Conservation (phyloP, 2,329 filamentous ascomycete genomes). For the Colletotrichum noveboracense region DNA sequence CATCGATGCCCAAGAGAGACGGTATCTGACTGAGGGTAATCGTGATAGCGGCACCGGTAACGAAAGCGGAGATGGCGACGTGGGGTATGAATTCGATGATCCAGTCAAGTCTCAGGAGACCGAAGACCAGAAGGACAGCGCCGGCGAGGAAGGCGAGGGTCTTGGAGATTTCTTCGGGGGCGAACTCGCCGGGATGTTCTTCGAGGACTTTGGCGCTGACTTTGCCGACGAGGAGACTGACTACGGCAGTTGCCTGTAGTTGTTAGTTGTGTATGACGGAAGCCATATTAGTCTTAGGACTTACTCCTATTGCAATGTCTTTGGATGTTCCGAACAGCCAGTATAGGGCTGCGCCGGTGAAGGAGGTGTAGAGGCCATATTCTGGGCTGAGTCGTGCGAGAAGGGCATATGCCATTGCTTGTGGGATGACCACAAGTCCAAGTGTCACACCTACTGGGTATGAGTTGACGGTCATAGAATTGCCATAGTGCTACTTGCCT, state of each 20-base stretch:
- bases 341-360: conserved; percentile 80
- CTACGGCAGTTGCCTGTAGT: conserved; percentile 61
- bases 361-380: conserved; percentile 81
- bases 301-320: conserved; percentile 78
- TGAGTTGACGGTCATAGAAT: conserved; percentile 15
- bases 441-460: conserved; percentile 37
- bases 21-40: conserved; percentile 56
- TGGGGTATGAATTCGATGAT: conserved; percentile 60
- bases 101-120: conserved; percentile 57
- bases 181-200: conserved; percentile 32
- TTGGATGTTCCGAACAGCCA: conserved; percentile 87
- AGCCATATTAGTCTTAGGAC: neutral
- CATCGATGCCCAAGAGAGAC: conserved; percentile 55
- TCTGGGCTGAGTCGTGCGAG: conserved; percentile 71
- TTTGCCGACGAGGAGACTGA: conserved; percentile 54
- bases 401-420: conserved; percentile 80
- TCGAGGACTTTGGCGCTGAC: conserved; percentile 43
- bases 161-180: conserved; percentile 43
- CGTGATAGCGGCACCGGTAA: conserved; percentile 57
- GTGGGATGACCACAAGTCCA: conserved; percentile 77
- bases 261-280: conserved; percentile 1
- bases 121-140: conserved; percentile 52
- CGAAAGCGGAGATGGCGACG: conserved; percentile 58
- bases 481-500: conserved; percentile 44
- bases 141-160: conserved; percentile 54